Evolutionary conservation across 495 filamentous ascomycete species (phyloP).

Genomic region (Darksidea phi): DNA sequence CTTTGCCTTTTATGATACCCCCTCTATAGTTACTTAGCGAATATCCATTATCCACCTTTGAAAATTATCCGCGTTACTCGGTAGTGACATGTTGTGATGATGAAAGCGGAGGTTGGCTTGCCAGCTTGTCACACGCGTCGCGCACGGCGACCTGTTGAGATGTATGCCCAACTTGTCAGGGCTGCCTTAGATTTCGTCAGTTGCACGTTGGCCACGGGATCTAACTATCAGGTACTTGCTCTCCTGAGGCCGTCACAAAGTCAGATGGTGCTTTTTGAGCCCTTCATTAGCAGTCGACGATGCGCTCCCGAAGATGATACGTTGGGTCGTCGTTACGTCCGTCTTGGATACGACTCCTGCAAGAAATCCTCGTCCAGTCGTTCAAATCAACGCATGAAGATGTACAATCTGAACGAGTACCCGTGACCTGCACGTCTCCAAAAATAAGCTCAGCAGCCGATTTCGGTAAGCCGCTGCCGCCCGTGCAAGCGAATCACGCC

Average conservation of each 20-base stretch:
- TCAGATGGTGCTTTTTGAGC: too few species aligned
- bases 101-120: conserved; percentile 1
- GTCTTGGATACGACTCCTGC: too few species aligned
- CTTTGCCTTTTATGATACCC: conserved; percentile 31
- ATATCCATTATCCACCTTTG: conserved; percentile 18
- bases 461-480: conserved; percentile 14
- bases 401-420: conserved; percentile 4
- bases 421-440: conserved; percentile 8
- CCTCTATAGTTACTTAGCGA: conserved; percentile 22
- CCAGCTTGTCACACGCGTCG: conserved; percentile 19
- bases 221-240: too few species aligned
- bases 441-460: background rate
- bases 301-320: too few species aligned
- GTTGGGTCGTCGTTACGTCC: too few species aligned
- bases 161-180: conserved; percentile 7
- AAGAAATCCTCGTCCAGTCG: too few species aligned
- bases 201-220: too few species aligned
- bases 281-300: too few species aligned
- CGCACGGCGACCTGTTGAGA: conserved; percentile 20
- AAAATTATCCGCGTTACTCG: background rate
- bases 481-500: background rate
- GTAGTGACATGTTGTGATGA: background rate
- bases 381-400: conserved; percentile 26
- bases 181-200: background rate
- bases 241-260: too few species aligned